phyloP scores from a whole-genome alignment of 2,329 filamentous ascomycete genomes.

The Pseudocercospora pini-densiflorae region DNA sequence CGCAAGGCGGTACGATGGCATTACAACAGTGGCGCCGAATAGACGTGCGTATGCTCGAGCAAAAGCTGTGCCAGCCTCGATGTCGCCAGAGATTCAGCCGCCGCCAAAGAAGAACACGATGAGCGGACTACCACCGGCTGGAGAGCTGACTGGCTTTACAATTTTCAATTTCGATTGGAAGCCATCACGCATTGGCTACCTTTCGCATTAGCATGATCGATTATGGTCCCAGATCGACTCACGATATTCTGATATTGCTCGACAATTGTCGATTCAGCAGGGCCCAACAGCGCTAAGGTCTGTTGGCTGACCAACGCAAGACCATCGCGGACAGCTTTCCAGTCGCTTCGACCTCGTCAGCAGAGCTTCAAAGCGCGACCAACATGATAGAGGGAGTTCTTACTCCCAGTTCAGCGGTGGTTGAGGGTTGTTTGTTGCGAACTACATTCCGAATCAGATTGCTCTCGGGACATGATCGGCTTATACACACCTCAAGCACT shows the following conservation, averaged over 20 bases:
- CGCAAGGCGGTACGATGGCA: constrained; percentile 47
- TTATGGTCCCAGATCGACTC: constrained; percentile 22
- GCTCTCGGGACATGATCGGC: no score
- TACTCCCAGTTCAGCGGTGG: constrained; percentile 9
- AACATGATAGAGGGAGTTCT: no score
- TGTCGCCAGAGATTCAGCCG: constrained; percentile 31
- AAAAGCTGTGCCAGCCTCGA: constrained; percentile 23
- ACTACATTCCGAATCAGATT: neutral
- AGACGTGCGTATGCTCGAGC: constrained; percentile 21
- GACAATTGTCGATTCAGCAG: constrained; percentile 5
- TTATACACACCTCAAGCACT: neutral
- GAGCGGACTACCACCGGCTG: constrained; percentile 28
- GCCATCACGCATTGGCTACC: constrained; percentile 38
- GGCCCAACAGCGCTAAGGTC: constrained; percentile 8
- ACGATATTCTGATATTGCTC: constrained; percentile 38
- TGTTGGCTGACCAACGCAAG: neutral
- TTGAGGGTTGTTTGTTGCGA: neutral
- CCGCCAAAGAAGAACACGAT: constrained; percentile 33
- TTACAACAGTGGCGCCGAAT: constrained; percentile 16
- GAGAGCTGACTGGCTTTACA: constrained; percentile 32
- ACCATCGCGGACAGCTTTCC: neutral
- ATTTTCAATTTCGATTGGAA: constrained; percentile 41
- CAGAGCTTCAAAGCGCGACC: no score
- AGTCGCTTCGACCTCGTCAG: constrained; percentile 1
- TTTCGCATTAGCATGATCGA: constrained; percentile 24